Conservation (phyloP, 345 rosid species). For the Aquilaria yunnanensis region DNA sequence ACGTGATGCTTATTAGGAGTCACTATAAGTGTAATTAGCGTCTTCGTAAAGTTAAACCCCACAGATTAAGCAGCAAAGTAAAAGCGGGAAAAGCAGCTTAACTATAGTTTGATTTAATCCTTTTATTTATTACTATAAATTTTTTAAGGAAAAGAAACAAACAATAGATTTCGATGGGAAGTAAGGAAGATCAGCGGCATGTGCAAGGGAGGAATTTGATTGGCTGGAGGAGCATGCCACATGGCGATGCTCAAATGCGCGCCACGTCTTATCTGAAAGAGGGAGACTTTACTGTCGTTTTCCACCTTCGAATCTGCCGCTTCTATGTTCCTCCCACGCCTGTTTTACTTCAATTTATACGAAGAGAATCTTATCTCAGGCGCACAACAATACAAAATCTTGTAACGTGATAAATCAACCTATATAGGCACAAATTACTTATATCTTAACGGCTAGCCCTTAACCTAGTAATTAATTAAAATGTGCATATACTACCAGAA, state of each 20-base stretch:
- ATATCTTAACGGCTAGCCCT: background rate
- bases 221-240: constrained; percentile 18
- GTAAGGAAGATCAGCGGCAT: constrained; percentile 16
- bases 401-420: background rate
- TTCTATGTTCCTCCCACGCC: no score
- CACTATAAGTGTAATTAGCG: no score
- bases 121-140: no score
- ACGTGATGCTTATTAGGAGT: no score
- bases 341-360: no score
- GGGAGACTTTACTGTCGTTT: constrained; percentile 22
- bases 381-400: background rate
- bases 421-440: background rate
- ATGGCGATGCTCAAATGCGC: constrained; percentile 14
- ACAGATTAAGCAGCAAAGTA: constrained; percentile 5
- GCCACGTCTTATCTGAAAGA: constrained; percentile 22
- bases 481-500: no score
- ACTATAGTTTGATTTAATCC: no score
- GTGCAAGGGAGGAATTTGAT: constrained; percentile 26
- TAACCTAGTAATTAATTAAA: background rate
- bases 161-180: constrained; percentile 18
- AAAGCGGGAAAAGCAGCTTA: background rate
- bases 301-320: constrained; percentile 16
- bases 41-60: background rate
- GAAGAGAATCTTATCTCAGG: background rate
- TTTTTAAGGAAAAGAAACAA: background rate